Conservation (phyloP, 2,329 filamentous ascomycete species). For the Penicillium polonicum region DNA sequence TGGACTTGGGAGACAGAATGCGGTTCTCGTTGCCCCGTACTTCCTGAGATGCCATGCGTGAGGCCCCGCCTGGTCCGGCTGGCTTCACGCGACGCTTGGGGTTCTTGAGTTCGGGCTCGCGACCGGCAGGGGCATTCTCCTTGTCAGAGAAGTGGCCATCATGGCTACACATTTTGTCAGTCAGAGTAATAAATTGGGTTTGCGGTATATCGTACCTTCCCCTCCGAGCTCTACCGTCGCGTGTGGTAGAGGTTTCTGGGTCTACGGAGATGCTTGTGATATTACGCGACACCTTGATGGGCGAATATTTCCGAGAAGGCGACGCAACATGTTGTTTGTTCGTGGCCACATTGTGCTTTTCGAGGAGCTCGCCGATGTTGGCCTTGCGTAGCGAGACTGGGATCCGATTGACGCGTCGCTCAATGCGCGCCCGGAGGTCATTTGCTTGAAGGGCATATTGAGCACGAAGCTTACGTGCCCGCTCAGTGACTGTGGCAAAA, state of each 20-base stretch:
- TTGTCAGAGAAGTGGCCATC: slow-evolving; percentile 68
- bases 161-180: slow-evolving; percentile 49
- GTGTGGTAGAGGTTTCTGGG: slow-evolving; percentile 30
- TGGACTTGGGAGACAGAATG: slow-evolving; percentile 77
- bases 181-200: neutral
- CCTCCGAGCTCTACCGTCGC: slow-evolving; percentile 31
- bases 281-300: slow-evolving; percentile 31
- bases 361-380: slow-evolving; percentile 77
- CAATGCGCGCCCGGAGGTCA: slow-evolving; percentile 78
- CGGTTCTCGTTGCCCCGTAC: slow-evolving; percentile 52
- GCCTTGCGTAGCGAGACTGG: slow-evolving; percentile 73
- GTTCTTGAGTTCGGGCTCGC: slow-evolving; percentile 54
- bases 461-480: slow-evolving; percentile 80
- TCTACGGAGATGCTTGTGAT: slow-evolving; percentile 33
- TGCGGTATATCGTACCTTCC: slow-evolving; percentile 31
- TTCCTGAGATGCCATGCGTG: slow-evolving; percentile 45
- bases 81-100: slow-evolving; percentile 66
- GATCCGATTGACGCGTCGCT: slow-evolving; percentile 90
- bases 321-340: slow-evolving; percentile 30
- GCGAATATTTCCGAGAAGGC: slow-evolving; percentile 33
- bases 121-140: slow-evolving; percentile 61
- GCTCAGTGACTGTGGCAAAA: slow-evolving; percentile 68
- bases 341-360: slow-evolving; percentile 45
- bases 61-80: slow-evolving; percentile 37
- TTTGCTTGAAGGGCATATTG: slow-evolving; percentile 88